Evolutionary conservation across 169 alveolate species (phyloP), one percentile per base, ranked within the genome.

Genomic region (Theileria orientalis): DNA sequence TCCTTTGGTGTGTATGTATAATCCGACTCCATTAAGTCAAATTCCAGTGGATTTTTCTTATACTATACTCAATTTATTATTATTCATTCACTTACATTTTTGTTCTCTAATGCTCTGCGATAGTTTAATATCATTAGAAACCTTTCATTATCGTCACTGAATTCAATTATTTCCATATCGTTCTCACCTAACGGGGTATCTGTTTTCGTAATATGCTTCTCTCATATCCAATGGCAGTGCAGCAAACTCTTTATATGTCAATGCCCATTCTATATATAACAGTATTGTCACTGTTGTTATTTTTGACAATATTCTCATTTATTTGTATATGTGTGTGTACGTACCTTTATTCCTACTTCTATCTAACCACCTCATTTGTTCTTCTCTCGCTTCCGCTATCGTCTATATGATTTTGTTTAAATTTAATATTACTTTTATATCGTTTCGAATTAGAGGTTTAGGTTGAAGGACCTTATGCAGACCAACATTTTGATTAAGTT

Each of bases 381-480:
- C 91, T 14, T 74, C 78, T 33, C 87, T 74, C 11, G 93, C 93
- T 46, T 88, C 93, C 37, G 83, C 90, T 42, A 88, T 29, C 2
- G 88, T 76, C 76, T 75, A 63, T 72, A 84, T 14, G 5, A 7
- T 19, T 14, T 8, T 57, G 5, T 13, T 2, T 11, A 72, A n/a
- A 35, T 19, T n/a, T 25, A 33, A 27, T 3, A 11, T 27, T 30
- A 57, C 82, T 69, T 51, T 66, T 2, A 82, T 51, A 11, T 82
- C 83, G 21, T 42, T 72, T 14, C 79, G 5, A 16, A 7, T 29
- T 74, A 60, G 37, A 16, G 82, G 89, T 30, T 79, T 79, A 11
- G 47, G 60, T 9, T 54, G 25, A 1, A 79, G 52, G 13, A 29
- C 66, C 54, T 44, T 79, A 74, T 79, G 69, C 66, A 79, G 66